These are phyloP conservation scores for Fusarium napiforme DNA, from an alignment of 2,329 filamentous ascomycete species.

Conservation along the genomic window DNA sequence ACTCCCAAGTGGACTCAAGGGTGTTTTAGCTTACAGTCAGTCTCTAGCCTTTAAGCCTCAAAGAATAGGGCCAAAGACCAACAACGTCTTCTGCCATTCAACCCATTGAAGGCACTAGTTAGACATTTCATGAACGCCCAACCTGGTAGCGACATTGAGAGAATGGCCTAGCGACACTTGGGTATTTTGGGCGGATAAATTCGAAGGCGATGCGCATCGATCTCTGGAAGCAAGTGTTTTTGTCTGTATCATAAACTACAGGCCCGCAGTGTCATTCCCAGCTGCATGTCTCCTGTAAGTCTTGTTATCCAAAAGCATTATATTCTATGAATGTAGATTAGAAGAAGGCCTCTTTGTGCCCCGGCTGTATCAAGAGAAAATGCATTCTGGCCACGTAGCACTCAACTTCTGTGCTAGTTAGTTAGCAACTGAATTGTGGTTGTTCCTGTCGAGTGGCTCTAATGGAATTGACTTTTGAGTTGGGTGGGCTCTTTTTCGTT, in stretches of 20 bases:
- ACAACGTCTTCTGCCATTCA: not conserved
- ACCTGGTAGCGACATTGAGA: not conserved
- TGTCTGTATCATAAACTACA: not conserved
- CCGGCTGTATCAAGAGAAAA: not conserved
- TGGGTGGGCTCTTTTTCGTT: not conserved
- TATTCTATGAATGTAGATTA: too few species aligned
- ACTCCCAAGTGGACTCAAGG: conserved; percentile 1
- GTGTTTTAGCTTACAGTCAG: not conserved
- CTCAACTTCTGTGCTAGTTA: not conserved
- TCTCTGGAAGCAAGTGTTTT: not conserved
- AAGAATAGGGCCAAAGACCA: not conserved
- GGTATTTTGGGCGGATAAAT: conserved; percentile 1
- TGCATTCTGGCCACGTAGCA: not conserved
- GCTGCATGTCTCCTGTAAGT: not conserved
- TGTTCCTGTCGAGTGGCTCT: not conserved
- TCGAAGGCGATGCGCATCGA: conserved; percentile 5
- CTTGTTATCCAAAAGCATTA: not conserved
- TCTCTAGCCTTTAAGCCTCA: conserved; percentile 3
- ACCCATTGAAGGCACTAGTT: not conserved
- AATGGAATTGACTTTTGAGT: not conserved
- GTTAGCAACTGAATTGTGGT: not conserved
- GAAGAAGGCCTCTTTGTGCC: not conserved
- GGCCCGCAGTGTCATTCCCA: not conserved
- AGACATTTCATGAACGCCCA: not conserved
- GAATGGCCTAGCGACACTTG: not conserved